Percentiles rank a stretch among this genome's conserved stretches.
These are phyloP conservation scores for Paramecium bursaria DNA, from an alignment of 73 alveolate species.

Conservation along the genomic window DNA sequence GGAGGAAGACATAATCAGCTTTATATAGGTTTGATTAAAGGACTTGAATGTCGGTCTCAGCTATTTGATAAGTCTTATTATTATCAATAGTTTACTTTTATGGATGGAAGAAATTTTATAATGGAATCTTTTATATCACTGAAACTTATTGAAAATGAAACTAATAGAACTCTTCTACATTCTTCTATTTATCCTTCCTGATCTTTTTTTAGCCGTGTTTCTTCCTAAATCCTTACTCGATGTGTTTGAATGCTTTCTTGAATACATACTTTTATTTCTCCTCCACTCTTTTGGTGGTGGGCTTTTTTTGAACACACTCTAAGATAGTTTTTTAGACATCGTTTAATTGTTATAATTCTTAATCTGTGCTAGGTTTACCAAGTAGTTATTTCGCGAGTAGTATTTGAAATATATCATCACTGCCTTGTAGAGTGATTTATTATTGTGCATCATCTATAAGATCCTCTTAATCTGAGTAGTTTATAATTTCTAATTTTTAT, in stretches of 20 bases:
- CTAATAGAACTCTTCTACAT: not conserved
- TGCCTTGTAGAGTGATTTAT: too few relatives aligned
- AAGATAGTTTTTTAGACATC: too few relatives aligned
- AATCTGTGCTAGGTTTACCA: too few relatives aligned
- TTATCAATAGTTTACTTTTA: slow-evolving; percentile 14
- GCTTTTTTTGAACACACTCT: too few relatives aligned
- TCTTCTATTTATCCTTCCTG: slow-evolving; percentile 9
- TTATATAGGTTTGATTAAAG: slow-evolving; percentile 29
- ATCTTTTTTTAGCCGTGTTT: not conserved
- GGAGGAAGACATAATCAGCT: not conserved
- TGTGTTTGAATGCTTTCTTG: not conserved
- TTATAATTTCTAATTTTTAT: too few relatives aligned
- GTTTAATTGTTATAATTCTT: too few relatives aligned
- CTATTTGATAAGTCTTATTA: slow-evolving; percentile 15
- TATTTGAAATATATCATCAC: too few relatives aligned
- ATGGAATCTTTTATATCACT: not conserved
- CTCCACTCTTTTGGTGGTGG: slow-evolving; percentile 51
- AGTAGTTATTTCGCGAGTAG: too few relatives aligned
- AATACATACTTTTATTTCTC: slow-evolving; percentile 28
- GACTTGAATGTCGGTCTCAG: slow-evolving; percentile 10
- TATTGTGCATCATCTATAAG: too few relatives aligned
- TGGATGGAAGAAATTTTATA: slow-evolving; percentile 30
- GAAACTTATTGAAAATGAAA: not conserved
- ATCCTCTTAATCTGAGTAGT: too few relatives aligned
- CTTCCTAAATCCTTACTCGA: not conserved